Evolutionary conservation across 805 yeast genomes (phyloP).

Genomic region (Yarrowia sp.): DNA sequence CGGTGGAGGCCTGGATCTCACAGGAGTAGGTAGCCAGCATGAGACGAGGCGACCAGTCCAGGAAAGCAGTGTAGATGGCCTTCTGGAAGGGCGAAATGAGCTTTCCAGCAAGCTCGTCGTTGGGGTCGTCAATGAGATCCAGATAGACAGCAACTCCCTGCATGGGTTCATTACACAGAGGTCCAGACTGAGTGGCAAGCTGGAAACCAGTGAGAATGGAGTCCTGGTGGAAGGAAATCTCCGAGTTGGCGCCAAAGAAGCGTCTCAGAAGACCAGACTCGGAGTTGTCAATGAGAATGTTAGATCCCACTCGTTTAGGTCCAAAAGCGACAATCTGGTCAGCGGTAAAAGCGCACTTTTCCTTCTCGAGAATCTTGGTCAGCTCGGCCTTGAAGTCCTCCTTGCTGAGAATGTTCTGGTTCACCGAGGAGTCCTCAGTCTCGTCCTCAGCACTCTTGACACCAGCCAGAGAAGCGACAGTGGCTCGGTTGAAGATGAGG

Average conservation of each 20-base stretch:
- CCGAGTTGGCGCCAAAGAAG: neutral
- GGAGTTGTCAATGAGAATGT: constrained; percentile 64
- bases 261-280: constrained; percentile 6
- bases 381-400: constrained; percentile 20
- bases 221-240: constrained; percentile 56
- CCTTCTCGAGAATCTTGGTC: constrained; percentile 12
- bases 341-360: constrained; percentile 40
- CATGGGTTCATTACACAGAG: constrained; percentile 83
- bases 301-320: constrained; percentile 77
- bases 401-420: constrained; percentile 41
- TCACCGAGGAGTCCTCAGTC: constrained; percentile 44
- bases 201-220: constrained; percentile 84
- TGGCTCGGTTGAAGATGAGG: constrained; percentile 5
- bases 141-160: constrained; percentile 68
- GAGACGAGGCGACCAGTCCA: constrained; percentile 86
- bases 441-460: constrained; percentile 45
- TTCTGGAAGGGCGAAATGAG: constrained; percentile 76
- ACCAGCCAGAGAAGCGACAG: constrained; percentile 41
- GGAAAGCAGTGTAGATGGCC: constrained; percentile 69
- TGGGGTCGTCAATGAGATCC: constrained; percentile 46
- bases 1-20: constrained; percentile 94
- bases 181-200: constrained; percentile 82
- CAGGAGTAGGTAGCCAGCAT: constrained; percentile 93
- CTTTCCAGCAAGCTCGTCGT: constrained; percentile 63
- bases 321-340: constrained; percentile 71